phyloP scores from a whole-genome alignment of 345 rosid species.

The Rhizophora mangle region DNA sequence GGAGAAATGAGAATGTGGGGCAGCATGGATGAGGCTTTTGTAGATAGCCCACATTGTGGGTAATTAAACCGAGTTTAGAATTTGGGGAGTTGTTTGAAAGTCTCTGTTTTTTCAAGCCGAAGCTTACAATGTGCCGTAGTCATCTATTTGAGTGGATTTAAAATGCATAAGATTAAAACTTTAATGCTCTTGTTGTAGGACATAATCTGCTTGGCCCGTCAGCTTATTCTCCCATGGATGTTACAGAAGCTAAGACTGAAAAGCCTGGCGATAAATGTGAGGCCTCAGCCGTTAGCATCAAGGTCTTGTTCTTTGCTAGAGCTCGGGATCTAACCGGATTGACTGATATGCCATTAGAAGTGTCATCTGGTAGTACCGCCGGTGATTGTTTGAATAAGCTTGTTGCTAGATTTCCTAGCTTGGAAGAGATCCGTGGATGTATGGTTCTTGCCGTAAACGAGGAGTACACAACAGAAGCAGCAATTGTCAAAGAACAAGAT shows the following conservation, averaged over 20 bases:
- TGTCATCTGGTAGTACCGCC: slow-evolving; percentile 63
- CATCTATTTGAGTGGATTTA: too few relatives aligned
- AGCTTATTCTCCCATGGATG: slow-evolving; percentile 13
- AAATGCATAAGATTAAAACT: not conserved
- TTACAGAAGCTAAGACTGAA: slow-evolving; percentile 17
- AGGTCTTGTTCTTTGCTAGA: slow-evolving; percentile 79
- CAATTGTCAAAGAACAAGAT: slow-evolving; percentile 64
- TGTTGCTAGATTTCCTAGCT: slow-evolving; percentile 51
- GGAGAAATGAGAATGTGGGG: too few relatives aligned
- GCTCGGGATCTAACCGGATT: slow-evolving; percentile 79
- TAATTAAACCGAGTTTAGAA: too few relatives aligned
- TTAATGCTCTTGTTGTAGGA: slow-evolving; percentile 4
- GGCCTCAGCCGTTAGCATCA: slow-evolving; percentile 41
- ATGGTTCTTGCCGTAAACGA: slow-evolving; percentile 78
- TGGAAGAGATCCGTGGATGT: slow-evolving; percentile 65
- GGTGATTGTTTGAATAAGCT: slow-evolving; percentile 62
- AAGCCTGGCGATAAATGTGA: slow-evolving; percentile 18
- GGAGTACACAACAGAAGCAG: slow-evolving; percentile 56
- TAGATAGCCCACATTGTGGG: too few relatives aligned
- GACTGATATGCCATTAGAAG: slow-evolving; percentile 45
- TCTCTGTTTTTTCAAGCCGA: too few relatives aligned
- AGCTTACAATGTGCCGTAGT: too few relatives aligned
- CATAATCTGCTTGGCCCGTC: slow-evolving; percentile 3
- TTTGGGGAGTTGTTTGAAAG: too few relatives aligned
- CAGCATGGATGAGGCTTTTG: too few relatives aligned